These are phyloP conservation scores for Phyllosticta ampelicida DNA, from an alignment of 2,329 filamentous ascomycete species.

Conservation along the genomic window DNA sequence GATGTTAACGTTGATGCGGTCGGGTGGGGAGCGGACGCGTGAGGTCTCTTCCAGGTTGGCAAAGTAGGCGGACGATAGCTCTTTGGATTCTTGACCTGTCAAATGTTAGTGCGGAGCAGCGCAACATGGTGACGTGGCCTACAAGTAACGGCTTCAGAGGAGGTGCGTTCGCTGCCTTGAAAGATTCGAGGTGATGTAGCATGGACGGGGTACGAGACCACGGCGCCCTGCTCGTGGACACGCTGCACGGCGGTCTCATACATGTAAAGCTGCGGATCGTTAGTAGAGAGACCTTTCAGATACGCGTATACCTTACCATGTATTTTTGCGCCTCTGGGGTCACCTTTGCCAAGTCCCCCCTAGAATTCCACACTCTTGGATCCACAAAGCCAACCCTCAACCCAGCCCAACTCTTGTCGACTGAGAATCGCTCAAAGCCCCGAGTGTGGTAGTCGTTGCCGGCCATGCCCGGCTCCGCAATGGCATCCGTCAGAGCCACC, in stretches of 20 bases:
- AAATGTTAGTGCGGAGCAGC: background rate
- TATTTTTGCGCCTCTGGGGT: constrained; percentile 27
- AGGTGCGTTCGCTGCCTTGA: constrained; percentile 21
- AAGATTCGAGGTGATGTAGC: constrained; percentile 20
- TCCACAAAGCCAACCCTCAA: constrained; percentile 27
- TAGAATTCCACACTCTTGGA: constrained; percentile 25
- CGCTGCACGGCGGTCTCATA: constrained; percentile 25
- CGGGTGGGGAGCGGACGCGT: constrained; percentile 25
- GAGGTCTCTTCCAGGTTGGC: constrained; percentile 22
- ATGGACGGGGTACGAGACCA: constrained; percentile 26
- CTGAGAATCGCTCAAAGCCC: constrained; percentile 20
- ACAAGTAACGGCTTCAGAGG: constrained; percentile 28
- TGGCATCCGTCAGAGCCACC: constrained; percentile 23
- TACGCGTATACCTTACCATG: constrained; percentile 19
- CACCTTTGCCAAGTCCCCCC: constrained; percentile 24
- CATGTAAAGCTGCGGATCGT: constrained; percentile 20
- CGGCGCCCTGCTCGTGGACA: constrained; percentile 27
- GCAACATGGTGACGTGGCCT: constrained; percentile 11
- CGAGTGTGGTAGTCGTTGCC: constrained; percentile 17
- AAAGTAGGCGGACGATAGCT: constrained; percentile 24
- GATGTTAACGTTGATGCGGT: constrained; percentile 28
- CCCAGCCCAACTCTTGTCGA: constrained; percentile 22
- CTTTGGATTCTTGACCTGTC: constrained; percentile 25
- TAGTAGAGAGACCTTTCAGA: background rate
- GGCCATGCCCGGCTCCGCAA: constrained; percentile 21